A percentile compares a stretch with the other conserved stretches of the same genome.
Evolutionary conservation across 129 eudicot species (phyloP).

Genomic region (Flaveria ramosissima): DNA sequence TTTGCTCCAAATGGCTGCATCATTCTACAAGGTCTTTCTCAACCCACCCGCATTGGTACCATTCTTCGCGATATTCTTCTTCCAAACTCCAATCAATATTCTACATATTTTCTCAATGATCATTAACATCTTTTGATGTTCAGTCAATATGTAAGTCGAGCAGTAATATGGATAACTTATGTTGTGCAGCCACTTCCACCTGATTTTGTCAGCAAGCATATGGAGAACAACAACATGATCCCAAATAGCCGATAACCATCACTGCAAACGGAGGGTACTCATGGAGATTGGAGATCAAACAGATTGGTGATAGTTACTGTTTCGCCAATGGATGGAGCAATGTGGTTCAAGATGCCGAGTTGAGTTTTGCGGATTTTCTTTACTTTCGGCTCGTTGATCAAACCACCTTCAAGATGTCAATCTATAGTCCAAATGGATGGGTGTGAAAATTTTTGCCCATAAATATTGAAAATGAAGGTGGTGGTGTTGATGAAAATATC

Average conservation of each 20-base stretch:
- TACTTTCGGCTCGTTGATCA: slow-evolving; percentile 21
- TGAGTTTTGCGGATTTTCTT: slow-evolving; percentile 31
- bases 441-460: slow-evolving; percentile 1
- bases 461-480: not conserved
- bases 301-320: not conserved
- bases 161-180: too few relatives aligned
- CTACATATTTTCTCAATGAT: too few relatives aligned
- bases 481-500: not conserved
- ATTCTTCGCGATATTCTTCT: too few relatives aligned
- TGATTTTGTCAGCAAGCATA: slow-evolving; percentile 6
- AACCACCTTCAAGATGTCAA: not conserved
- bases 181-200: slow-evolving; percentile 29
- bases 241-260: not conserved
- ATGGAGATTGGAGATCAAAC: slow-evolving; percentile 19
- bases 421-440: slow-evolving; percentile 26
- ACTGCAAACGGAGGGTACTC: slow-evolving; percentile 21
- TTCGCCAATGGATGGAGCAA: slow-evolving; percentile 24
- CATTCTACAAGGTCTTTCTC: slow-evolving; percentile 22
- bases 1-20: not conserved
- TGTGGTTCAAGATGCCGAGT: slow-evolving; percentile 13
- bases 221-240: slow-evolving; percentile 24
- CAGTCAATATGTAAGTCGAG: too few relatives aligned
- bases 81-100: too few relatives aligned
- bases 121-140: too few relatives aligned
- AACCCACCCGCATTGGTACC: slow-evolving; percentile 25